Conservation (phyloP, 177 flowering plant species). For the Telopea speciosissima region DNA sequence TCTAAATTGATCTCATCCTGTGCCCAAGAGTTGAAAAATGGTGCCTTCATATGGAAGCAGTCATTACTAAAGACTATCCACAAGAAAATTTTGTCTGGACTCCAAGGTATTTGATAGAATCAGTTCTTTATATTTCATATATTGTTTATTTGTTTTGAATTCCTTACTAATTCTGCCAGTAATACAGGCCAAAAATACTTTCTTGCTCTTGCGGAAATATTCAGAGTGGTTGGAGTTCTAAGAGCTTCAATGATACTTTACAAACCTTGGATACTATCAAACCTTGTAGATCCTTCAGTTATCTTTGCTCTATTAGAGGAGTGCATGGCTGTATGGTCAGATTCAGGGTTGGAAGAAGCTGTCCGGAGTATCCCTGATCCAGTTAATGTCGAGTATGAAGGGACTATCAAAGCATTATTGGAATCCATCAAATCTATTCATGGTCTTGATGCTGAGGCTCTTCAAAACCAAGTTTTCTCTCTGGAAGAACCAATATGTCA, state of each 20-base stretch:
- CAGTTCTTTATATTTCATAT: background rate
- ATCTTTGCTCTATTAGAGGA: conserved; percentile 41
- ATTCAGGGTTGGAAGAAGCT: conserved; percentile 65
- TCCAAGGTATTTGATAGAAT: conserved; percentile 42
- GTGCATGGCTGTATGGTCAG: conserved; percentile 55
- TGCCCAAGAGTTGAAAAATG: conserved; percentile 62
- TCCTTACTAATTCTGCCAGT: background rate
- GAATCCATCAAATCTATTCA: conserved; percentile 46
- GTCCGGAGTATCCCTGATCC: conserved; percentile 31
- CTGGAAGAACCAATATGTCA: conserved; percentile 36
- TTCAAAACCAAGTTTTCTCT: conserved; percentile 28
- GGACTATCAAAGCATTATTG: conserved; percentile 26
- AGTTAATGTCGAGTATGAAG: conserved; percentile 19
- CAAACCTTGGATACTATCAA: conserved; percentile 66
- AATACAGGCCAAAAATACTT: conserved; percentile 53
- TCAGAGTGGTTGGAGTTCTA: conserved; percentile 48
- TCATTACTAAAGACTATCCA: conserved; percentile 34
- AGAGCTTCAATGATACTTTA: conserved; percentile 46
- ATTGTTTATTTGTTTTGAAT: background rate
- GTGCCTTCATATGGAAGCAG: conserved; percentile 60
- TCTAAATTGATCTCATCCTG: conserved; percentile 54
- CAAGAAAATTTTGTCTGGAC: conserved; percentile 35
- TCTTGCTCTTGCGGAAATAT: conserved; percentile 70
- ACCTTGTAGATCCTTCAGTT: conserved; percentile 16
- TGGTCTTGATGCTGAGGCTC: conserved; percentile 36